phyloP scores from a whole-genome alignment of 2,329 filamentous ascomycete genomes.

The Dactylellina leptospora region DNA sequence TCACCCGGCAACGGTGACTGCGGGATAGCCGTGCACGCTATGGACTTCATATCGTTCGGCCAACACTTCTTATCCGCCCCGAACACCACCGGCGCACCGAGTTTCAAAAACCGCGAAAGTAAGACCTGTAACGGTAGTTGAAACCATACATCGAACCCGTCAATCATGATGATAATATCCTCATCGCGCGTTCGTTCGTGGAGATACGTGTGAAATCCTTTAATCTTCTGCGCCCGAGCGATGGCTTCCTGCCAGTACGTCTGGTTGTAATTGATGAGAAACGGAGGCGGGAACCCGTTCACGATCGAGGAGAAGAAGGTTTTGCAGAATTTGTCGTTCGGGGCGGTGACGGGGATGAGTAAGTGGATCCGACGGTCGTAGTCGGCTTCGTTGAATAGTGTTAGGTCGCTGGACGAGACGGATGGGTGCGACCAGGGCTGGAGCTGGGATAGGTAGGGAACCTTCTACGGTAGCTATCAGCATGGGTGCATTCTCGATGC shows the following conservation, averaged over 20 bases:
- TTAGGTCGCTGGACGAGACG: slow-evolving; percentile 45
- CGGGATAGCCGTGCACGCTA: slow-evolving; percentile 62
- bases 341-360: slow-evolving; percentile 42
- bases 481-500: neutral
- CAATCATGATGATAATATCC: slow-evolving; percentile 71
- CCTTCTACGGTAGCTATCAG: neutral
- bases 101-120: slow-evolving; percentile 69
- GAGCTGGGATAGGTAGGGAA: slow-evolving; percentile 25
- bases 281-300: slow-evolving; percentile 48
- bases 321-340: slow-evolving; percentile 50
- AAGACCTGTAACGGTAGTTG: slow-evolving; percentile 72
- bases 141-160: slow-evolving; percentile 72
- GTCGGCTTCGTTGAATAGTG: slow-evolving; percentile 46
- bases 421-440: slow-evolving; percentile 38
- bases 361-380: slow-evolving; percentile 47
- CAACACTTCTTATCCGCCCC: slow-evolving; percentile 64
- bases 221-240: slow-evolving; percentile 48
- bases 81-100: slow-evolving; percentile 64
- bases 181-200: slow-evolving; percentile 42
- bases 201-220: slow-evolving; percentile 47
- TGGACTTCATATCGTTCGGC: slow-evolving; percentile 59
- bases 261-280: slow-evolving; percentile 51
- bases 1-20: slow-evolving; percentile 58
- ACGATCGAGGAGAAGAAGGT: slow-evolving; percentile 48
- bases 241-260: slow-evolving; percentile 37